Evolutionary conservation across 2,329 filamentous ascomycete species (phyloP).

Genomic region (Pestalotiopsis sp.): DNA sequence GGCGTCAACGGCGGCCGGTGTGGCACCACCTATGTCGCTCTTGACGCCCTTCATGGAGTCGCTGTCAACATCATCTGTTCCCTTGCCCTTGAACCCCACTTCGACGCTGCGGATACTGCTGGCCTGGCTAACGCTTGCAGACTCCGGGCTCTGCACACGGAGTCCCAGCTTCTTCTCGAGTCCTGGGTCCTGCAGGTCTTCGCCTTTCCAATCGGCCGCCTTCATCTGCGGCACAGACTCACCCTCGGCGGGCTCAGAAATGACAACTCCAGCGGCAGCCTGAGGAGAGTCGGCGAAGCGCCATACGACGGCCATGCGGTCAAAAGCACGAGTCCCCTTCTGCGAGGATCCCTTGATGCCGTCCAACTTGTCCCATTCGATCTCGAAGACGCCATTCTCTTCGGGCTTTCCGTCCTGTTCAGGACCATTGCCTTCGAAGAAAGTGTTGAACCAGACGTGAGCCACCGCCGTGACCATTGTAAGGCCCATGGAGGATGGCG

Average conservation of each 20-base stretch:
- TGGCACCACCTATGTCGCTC: not conserved
- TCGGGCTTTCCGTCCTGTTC: constrained; percentile 67
- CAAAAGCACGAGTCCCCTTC: constrained; percentile 81
- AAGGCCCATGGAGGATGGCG: constrained; percentile 73
- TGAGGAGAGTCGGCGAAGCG: constrained; percentile 41
- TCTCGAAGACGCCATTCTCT: constrained; percentile 63
- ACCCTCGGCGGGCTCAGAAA: constrained; percentile 66
- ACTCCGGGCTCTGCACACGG: constrained; percentile 64
- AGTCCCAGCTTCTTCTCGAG: constrained; percentile 69
- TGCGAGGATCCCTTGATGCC: constrained; percentile 87
- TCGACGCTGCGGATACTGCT: constrained; percentile 62
- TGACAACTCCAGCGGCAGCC: constrained; percentile 25
- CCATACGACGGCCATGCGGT: constrained; percentile 87
- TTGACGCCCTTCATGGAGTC: constrained; percentile 18
- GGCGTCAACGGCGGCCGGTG: not conserved
- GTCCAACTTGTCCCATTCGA: constrained; percentile 74
- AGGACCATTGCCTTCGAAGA: constrained; percentile 81
- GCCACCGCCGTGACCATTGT: constrained; percentile 92
- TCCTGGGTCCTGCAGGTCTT: constrained; percentile 44
- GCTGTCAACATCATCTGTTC: constrained; percentile 15
- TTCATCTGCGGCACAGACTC: constrained; percentile 70
- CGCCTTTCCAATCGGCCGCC: constrained; percentile 76
- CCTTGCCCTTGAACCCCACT: constrained; percentile 15
- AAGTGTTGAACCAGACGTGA: constrained; percentile 96
- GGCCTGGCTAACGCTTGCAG: constrained; percentile 69